Conservation (phyloP, 768 basidiomycete species). For the Mycena belliarum region DNA sequence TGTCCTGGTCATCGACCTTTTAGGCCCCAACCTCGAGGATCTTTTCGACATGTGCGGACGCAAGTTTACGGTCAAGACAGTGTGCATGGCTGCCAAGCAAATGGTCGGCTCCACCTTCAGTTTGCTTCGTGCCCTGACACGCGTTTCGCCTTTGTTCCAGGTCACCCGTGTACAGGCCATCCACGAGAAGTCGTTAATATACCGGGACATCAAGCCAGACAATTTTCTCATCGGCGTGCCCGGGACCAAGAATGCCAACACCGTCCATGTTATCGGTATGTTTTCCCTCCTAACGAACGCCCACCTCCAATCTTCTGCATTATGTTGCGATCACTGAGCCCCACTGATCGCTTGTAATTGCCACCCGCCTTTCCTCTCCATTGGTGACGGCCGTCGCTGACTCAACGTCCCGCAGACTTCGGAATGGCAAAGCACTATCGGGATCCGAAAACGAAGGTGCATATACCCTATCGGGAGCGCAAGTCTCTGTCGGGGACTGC, state of each 20-base stretch:
- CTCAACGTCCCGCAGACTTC: slow-evolving; percentile 61
- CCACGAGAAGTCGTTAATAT: slow-evolving; percentile 98
- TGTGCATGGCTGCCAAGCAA: slow-evolving; percentile 98
- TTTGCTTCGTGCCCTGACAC: slow-evolving; percentile 21
- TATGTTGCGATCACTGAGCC: not conserved
- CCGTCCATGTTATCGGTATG: slow-evolving; percentile 84
- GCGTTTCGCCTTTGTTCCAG: slow-evolving; percentile 40
- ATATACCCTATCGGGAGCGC: slow-evolving; percentile 99
- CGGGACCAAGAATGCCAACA: slow-evolving; percentile 86
- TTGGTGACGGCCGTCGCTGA: slow-evolving; percentile 8
- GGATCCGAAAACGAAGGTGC: slow-evolving; percentile 95
- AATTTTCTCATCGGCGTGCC: slow-evolving; percentile 98
- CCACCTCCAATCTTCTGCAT: not conserved
- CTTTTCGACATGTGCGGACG: slow-evolving; percentile 99
- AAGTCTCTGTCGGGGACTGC: slow-evolving; percentile 97
- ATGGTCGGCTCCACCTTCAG: slow-evolving; percentile 65
- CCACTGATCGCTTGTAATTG: too few relatives aligned
- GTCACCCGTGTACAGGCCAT: slow-evolving; percentile 95
- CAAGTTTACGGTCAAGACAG: slow-evolving; percentile 97
- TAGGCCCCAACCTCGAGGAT: slow-evolving; percentile 98
- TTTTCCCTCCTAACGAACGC: slow-evolving; percentile 17
- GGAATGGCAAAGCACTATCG: slow-evolving; percentile 99
- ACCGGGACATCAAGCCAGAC: slow-evolving; percentile 98
- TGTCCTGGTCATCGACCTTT: slow-evolving; percentile 88
- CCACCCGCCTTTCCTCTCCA: too few relatives aligned